Conservation (phyloP, 163 green algal genomes). For the Picocystis sp. region DNA sequence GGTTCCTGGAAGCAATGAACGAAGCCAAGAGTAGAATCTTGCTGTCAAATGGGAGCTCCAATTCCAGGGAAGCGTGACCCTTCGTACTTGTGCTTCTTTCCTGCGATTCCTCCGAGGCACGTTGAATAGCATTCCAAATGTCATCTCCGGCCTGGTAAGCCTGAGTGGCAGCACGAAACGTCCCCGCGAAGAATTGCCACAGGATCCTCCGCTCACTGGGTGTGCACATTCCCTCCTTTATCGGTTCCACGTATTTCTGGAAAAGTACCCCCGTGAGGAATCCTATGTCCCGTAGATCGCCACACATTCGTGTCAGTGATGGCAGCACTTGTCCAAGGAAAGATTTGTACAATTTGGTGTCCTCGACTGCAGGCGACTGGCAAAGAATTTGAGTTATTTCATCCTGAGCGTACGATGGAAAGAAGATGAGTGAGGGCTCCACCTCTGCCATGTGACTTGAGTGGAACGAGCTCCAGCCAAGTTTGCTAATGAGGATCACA, state of each 20-base stretch:
- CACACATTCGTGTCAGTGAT: slow-evolving; percentile 8
- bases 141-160: no score
- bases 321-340: slow-evolving; percentile 2
- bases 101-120: background rate
- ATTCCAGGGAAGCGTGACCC: slow-evolving; percentile 13
- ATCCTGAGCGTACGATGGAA: slow-evolving; percentile 14
- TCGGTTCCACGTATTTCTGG: background rate
- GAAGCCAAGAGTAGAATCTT: slow-evolving; percentile 41
- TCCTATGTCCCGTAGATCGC: background rate
- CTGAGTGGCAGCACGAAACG: no score
- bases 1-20: slow-evolving; percentile 32
- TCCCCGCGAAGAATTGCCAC: no score
- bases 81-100: background rate
- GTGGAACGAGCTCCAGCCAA: slow-evolving; percentile 20
- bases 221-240: background rate
- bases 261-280: background rate
- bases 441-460: slow-evolving; percentile 1
- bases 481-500: slow-evolving; percentile 21
- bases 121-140: background rate
- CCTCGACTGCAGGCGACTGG: slow-evolving; percentile 3
- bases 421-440: slow-evolving; percentile 12
- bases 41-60: slow-evolving; percentile 37
- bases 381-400: slow-evolving; percentile 14
- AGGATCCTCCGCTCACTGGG: background rate
- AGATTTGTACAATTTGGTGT: slow-evolving; percentile 2